A percentile compares a stretch with the other conserved stretches of the same genome.
Evolutionary conservation across 2,329 filamentous ascomycete genomes (phyloP).

Genomic region (Sporothrix globosa): DNA sequence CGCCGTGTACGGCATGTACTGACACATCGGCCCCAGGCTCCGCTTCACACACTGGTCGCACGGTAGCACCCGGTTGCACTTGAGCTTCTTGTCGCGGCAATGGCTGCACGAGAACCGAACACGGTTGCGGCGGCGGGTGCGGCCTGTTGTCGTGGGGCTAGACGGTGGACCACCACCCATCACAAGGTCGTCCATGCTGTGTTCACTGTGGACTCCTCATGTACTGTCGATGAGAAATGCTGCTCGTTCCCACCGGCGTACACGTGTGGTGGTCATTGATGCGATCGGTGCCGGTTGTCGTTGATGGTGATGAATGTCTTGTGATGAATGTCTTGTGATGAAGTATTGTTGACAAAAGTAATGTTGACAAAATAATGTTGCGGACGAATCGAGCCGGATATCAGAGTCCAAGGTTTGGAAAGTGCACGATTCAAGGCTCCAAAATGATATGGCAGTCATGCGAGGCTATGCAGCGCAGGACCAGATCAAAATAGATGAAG

Average conservation of each 20-base stretch:
- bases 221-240: background rate
- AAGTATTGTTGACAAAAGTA: no score
- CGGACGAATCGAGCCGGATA: no score
- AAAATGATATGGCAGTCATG: no score
- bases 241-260: background rate
- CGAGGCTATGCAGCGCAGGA: background rate
- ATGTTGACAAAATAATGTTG: no score
- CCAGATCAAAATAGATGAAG: background rate
- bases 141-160: background rate
- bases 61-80: conserved; percentile 41
- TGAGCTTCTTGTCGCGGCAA: conserved; percentile 45
- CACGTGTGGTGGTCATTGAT: background rate
- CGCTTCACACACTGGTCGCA: conserved; percentile 42
- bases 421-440: no score
- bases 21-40: conserved; percentile 37
- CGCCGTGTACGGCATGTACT: conserved; percentile 36
- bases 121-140: conserved; percentile 36
- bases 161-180: background rate
- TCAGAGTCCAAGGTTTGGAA: no score
- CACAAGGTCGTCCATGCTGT: background rate
- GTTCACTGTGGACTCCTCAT: background rate
- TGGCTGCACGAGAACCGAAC: conserved; percentile 44
- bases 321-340: no score
- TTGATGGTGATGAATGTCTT: no score
- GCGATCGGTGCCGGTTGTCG: background rate